phyloP scores from a whole-genome alignment of 2,329 filamentous ascomycete species.

The Fusarium begoniae region DNA sequence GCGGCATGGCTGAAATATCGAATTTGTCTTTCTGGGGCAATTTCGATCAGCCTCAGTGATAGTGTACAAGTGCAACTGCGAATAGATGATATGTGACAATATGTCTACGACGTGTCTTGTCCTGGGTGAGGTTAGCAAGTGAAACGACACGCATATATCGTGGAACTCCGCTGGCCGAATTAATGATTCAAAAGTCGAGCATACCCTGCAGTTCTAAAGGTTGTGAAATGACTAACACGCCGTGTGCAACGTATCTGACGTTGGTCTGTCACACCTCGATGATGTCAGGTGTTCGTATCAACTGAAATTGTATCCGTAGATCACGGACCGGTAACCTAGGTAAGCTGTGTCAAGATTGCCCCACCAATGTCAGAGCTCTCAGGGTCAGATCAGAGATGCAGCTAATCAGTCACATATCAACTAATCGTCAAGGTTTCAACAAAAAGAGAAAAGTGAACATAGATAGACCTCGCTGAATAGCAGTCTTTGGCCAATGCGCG shows the following conservation, averaged over 20 bases:
- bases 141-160: not conserved
- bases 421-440: not conserved
- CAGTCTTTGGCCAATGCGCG: not conserved
- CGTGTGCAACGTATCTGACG: slow-evolving; percentile 6
- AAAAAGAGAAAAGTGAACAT: not conserved
- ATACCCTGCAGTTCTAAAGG: slow-evolving; percentile 7
- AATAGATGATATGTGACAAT: not conserved
- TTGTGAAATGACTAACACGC: slow-evolving; percentile 7
- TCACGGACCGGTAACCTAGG: not conserved
- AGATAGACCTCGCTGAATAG: not conserved
- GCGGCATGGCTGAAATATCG: slow-evolving; percentile 13
- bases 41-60: not conserved
- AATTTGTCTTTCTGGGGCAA: not conserved
- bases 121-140: slow-evolving; percentile 1
- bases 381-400: not conserved
- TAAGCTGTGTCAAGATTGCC: slow-evolving; percentile 8
- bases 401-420: not conserved
- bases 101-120: not conserved
- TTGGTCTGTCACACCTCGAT: slow-evolving; percentile 11
- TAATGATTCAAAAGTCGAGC: not conserved
- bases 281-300: slow-evolving; percentile 32
- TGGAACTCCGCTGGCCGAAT: not conserved
- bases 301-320: not conserved
- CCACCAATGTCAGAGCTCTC: slow-evolving; percentile 11
- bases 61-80: not conserved